These are phyloP conservation scores for Fonsecaea pedrosoi DNA, from an alignment of 2,329 filamentous ascomycete genomes.

Conservation along the genomic window DNA sequence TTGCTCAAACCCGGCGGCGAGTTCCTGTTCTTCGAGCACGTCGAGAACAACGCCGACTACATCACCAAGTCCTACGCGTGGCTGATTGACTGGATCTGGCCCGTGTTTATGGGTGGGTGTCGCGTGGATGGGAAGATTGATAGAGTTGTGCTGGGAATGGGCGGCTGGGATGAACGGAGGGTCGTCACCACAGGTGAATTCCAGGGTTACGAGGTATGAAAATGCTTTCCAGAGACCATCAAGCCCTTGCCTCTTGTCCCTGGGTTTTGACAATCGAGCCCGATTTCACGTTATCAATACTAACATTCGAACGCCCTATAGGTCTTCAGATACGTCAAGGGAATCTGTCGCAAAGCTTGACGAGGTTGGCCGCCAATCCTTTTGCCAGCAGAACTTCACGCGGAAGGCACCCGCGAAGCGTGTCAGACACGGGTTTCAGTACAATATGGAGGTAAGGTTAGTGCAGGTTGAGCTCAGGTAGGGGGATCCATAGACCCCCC, in stretches of 20 bases:
- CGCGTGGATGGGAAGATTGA: conserved; percentile 36
- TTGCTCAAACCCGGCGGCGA: conserved; percentile 55
- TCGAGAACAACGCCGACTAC: conserved; percentile 31
- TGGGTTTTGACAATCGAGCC: background rate
- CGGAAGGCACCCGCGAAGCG: background rate
- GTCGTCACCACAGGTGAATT: conserved; percentile 31
- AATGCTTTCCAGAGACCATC: background rate
- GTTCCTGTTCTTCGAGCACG: conserved; percentile 58
- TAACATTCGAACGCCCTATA: conserved; percentile 3
- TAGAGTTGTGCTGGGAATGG: conserved; percentile 33
- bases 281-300: background rate
- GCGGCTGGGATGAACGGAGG: conserved; percentile 30
- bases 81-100: conserved; percentile 38
- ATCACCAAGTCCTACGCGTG: conserved; percentile 35
- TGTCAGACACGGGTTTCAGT: background rate
- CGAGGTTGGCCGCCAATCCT: background rate
- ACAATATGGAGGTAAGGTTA: background rate
- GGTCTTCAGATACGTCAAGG: conserved; percentile 36
- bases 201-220: conserved; percentile 32
- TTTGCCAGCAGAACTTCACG: background rate
- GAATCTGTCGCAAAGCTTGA: conserved; percentile 30
- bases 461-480: too few relatives aligned
- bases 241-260: background rate
- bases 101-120: conserved; percentile 37
- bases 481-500: too few relatives aligned